Evolutionary conservation across 768 basidiomycete genomes (phyloP), one percentile per base, ranked within the genome.

Genomic region (Coprinopsis marcescibilis): DNA sequence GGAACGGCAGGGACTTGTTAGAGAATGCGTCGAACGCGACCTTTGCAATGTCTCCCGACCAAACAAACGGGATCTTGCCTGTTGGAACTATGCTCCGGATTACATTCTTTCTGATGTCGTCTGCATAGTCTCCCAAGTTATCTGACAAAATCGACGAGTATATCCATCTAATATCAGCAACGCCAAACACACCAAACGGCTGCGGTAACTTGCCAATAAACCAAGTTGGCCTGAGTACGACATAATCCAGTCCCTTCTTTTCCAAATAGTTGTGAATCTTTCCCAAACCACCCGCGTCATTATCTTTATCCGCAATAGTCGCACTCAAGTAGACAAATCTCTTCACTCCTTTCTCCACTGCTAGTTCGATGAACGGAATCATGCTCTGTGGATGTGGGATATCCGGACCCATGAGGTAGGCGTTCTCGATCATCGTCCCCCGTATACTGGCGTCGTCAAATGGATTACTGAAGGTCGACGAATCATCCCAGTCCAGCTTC

Each of bases 141-240:
- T 68, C 67, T 68, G 41, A n/a, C 29, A 8, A 17, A 36, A n/a
- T 32, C n/a, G 29, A n/a, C n/a, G n/a, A n/a, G n/a, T n/a, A n/a
- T n/a, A n/a, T n/a, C n/a, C n/a, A n/a, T 32, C 29, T 32, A 8
- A 8, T 8, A 32, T 8, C 29, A 32, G 8, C 8, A 32, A 32
- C 29, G 8, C n/a, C n/a, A 32, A 32, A 32, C 29, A 8, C n/a
- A n/a, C 8, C n/a, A n/a, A 8, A n/a, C n/a, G 29, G 29, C 13
- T 21, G 13, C 2, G 0, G 21, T 11, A 25, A 45, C 58, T 8
- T 35, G 66, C 68, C 65, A 17, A 59, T 59, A 45, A 70, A 69
- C 64, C 62, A 66, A 12, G 68, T 63, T 1, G 68, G 68, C 1
- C 67, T 55, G 12, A 71, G 37, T 11, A 63, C 59, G 19, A 52